Percentiles rank a stretch among this genome's conserved stretches.
These are phyloP conservation scores for Ganoderma lucidum DNA, from an alignment of 1,284 basidiomycete species.

Conservation along the genomic window DNA sequence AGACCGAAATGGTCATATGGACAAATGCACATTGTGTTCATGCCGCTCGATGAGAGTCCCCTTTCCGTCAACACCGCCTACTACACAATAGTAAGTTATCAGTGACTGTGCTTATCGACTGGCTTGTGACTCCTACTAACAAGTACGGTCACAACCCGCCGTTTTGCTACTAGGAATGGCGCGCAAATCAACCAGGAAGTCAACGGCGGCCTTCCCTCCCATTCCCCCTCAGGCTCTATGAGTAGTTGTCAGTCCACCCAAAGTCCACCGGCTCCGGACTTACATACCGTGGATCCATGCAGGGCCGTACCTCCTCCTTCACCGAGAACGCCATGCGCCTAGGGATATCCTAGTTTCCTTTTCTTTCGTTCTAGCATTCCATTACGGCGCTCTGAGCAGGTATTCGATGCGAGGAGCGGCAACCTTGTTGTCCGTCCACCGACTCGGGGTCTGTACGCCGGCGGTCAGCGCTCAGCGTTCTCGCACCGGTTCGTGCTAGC, in stretches of 20 bases:
- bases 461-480: constrained; percentile 1
- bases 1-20: not conserved
- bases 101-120: not conserved
- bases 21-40: not conserved
- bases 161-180: not conserved
- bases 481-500: constrained; percentile 5
- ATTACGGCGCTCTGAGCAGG: not conserved
- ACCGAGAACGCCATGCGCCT: not conserved
- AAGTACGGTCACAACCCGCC: not conserved
- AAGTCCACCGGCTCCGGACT: not conserved
- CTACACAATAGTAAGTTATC: not conserved
- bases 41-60: not conserved
- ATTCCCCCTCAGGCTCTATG: not conserved
- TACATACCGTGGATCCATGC: not conserved
- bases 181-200: not conserved
- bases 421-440: constrained; percentile 8
- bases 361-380: constrained; percentile 8
- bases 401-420: constrained; percentile 11
- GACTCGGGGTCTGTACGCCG: constrained; percentile 11
- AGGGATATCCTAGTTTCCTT: not conserved
- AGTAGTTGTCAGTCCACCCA: not conserved
- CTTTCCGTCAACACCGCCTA: constrained; percentile 6
- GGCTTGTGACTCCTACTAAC: not conserved
- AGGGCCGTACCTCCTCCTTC: not conserved
- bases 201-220: not conserved